Evolutionary conservation across 352 stramenopile species (phyloP).

Genomic region (Pythium coloratum): DNA sequence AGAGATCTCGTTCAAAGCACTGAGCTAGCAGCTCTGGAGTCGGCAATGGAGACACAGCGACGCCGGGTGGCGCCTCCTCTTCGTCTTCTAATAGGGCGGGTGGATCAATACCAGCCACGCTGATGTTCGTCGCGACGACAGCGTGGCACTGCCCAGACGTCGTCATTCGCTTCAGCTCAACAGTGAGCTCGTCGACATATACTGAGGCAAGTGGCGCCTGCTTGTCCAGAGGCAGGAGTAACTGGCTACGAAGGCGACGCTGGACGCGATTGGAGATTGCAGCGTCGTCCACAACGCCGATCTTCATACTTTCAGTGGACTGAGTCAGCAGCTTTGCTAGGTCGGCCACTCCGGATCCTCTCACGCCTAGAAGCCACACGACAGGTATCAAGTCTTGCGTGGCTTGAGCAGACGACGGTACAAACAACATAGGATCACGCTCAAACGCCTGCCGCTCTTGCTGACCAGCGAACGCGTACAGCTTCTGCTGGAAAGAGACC

Average conservation of each 20-base stretch:
- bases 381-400: constrained; percentile 41
- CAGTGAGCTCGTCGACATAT: constrained; percentile 29
- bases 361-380: constrained; percentile 55
- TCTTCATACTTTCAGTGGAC: constrained; percentile 1
- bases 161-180: constrained; percentile 19
- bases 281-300: constrained; percentile 19
- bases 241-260: constrained; percentile 22
- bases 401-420: constrained; percentile 29
- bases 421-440: constrained; percentile 45
- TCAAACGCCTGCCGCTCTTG: constrained; percentile 46
- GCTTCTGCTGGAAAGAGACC: constrained; percentile 40
- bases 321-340: constrained; percentile 1
- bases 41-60: constrained; percentile 26
- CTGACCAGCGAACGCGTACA: constrained; percentile 59
- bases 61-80: not conserved
- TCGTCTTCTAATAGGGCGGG: constrained; percentile 14
- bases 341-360: constrained; percentile 27
- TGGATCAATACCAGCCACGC: not conserved
- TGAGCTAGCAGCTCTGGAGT: constrained; percentile 36
- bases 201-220: constrained; percentile 12
- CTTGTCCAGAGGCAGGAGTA: constrained; percentile 16
- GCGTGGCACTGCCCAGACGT: constrained; percentile 3
- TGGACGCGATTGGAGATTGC: constrained; percentile 21
- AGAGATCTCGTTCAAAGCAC: constrained; percentile 47
- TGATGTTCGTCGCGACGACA: constrained; percentile 24